Evolutionary conservation across 163 green algal genomes (phyloP).

Genomic region (Prototheca stagnorum): DNA sequence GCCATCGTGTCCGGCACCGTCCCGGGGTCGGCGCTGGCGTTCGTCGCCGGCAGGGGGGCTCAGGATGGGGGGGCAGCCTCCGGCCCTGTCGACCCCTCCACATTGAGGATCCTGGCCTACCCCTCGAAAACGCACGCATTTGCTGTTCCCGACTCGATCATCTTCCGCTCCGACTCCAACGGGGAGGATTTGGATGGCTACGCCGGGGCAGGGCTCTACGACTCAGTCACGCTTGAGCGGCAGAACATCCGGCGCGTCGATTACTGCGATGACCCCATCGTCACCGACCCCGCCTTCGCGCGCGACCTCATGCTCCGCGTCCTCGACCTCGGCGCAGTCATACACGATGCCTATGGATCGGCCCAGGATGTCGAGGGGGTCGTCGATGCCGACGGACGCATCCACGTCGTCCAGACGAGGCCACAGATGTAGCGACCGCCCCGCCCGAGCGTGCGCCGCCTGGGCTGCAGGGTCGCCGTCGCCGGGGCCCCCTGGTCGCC

Average conservation of each 20-base stretch:
- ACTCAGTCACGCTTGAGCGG: constrained; percentile 79
- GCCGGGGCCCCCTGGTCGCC: no score
- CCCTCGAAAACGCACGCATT: constrained; percentile 86
- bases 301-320: constrained; percentile 17
- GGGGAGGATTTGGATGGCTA: constrained; percentile 95
- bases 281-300: constrained; percentile 47
- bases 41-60: constrained; percentile 60
- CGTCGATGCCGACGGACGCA: constrained; percentile 51
- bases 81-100: background rate
- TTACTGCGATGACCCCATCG: constrained; percentile 58
- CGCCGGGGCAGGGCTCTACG: constrained; percentile 93
- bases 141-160: constrained; percentile 79
- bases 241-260: constrained; percentile 51
- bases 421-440: constrained; percentile 90
- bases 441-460: no score
- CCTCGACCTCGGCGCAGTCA: constrained; percentile 45
- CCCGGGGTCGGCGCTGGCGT: constrained; percentile 70
- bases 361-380: constrained; percentile 86
- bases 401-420: constrained; percentile 82
- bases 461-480: no score
- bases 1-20: constrained; percentile 79
- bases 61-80: constrained; percentile 37
- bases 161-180: constrained; percentile 96
- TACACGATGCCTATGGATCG: constrained; percentile 63
- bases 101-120: constrained; percentile 69